Base-by-base conservation (phyloP, 1,284 basidiomycete species). In the Melampsora larici-populina region DNA sequence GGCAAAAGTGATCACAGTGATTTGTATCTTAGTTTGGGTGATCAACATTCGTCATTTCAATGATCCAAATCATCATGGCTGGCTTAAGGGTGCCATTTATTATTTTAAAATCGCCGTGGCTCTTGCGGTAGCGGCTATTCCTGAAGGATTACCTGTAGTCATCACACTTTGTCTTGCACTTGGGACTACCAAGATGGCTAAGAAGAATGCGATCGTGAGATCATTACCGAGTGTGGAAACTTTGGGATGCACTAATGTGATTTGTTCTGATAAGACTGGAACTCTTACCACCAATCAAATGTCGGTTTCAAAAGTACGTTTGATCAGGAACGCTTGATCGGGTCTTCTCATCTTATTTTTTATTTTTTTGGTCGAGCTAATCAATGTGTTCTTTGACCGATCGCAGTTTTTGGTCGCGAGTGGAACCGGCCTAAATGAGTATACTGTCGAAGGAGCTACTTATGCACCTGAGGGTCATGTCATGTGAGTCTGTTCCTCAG, bases 51-150 rank as follows among this genome's bases (percentile, higher is more conserved):
- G 92, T 70, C 93, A 97, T 85, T 97, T 97, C 84, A 90, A 88
- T 87, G 94, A 97, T 82, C 92, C 94, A 15, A 88, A 91, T 29
- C 94, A 97, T 83, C 91, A 92, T 81, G 92, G 94, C 76, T 89
- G 86, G 78, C 86, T 97, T 81, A 93, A 94, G 84, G 94, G 94
- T 58, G 94, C 94, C 0, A 89, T 97, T 79, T 97, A 97, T 85
- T 97, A 97, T 85, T 93, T 97, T 88, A 97, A 97, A 86, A 97
- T 97, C 82, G 95, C 94, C 48, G 95, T 98, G 64, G 93, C 95
- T 3, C 87, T 97, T 49, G 94, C 95, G 21, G 94, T 97, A 63
- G 94, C 95, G 78, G 94, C 94, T 66, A 97, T 97, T 81, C 94
- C 95, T 0, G 94, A 97, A 84, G 95, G 94, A 79, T 86, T 98